Base-by-base conservation (phyloP, 1,284 basidiomycete genomes). In the Athelia sp. region DNA sequence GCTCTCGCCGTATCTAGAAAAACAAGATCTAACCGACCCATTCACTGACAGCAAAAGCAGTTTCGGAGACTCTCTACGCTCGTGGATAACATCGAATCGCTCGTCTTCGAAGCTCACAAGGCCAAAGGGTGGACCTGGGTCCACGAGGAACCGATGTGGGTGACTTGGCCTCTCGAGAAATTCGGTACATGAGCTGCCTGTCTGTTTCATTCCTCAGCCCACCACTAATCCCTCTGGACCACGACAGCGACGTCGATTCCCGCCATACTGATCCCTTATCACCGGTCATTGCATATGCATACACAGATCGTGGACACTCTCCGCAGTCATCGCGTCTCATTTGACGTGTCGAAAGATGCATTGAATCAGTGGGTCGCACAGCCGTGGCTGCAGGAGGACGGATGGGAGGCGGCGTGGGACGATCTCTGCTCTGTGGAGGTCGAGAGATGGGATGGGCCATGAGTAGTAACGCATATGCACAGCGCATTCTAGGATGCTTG, bases 131-230 rank as follows among this genome's bases (percentile, higher is more conserved):
- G 77, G 69, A 67, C 70, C 54, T 90, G 84, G 79, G 81, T 80
- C 1, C 65, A 69, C 4, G 70, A 80, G 52, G 84, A 89, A 52
- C 80, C 84, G 0, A 68, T 91, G 40, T 90, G 88, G 88, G 69
- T 78, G 22, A 89, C 87, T 11, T 91, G 89, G 88, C 72, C 88
- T 1, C 64, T 91, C 22, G 83, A 87, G 56, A 83, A 78, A 62
- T 89, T 90, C 52, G 86, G 87, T 86, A 56, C 26, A 29, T 29
- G 26, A 36, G 76, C 58, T 21, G 17, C n/a, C n/a, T 48, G 15
- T n/a, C 36, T 31, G n/a, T 9, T 17, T 14, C 18, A 18, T 15
- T 42, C 35, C 18, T n/a, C 29, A 46, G n/a, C 24, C 14, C 26
- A 47, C 51, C 23, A 51, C 46, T 26, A 21, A 36, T 50, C n/a